These are phyloP conservation scores for Thelonectria blattea DNA, from an alignment of 2,329 filamentous ascomycete genomes.

Conservation along the genomic window DNA sequence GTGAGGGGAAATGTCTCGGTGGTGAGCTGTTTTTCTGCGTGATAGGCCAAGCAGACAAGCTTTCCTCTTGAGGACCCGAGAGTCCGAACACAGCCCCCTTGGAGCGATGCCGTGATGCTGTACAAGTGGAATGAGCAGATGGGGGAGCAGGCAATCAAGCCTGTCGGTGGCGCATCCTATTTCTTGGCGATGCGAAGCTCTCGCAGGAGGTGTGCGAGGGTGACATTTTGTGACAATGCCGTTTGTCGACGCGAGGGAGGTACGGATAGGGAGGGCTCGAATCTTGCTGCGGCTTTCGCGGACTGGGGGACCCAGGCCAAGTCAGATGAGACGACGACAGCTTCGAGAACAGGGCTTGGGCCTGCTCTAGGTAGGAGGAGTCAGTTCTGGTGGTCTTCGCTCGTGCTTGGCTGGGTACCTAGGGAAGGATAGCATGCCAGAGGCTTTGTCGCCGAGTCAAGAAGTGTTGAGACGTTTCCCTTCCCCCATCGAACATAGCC, in stretches of 20 bases:
- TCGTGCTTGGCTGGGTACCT: background rate
- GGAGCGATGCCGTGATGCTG: background rate
- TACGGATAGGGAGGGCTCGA: too few relatives aligned
- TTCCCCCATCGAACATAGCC: constrained; percentile 1
- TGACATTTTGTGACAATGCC: too few relatives aligned
- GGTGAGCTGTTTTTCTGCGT: background rate
- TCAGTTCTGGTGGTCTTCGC: background rate
- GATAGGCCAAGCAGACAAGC: background rate
- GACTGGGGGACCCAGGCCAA: too few relatives aligned
- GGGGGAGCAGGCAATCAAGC: background rate
- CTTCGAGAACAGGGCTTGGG: background rate
- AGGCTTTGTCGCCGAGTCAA: background rate
- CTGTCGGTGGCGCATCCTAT: background rate
- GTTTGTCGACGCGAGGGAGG: too few relatives aligned
- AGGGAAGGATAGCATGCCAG: background rate
- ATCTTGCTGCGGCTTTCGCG: too few relatives aligned
- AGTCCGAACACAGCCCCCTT: background rate
- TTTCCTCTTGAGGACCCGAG: background rate
- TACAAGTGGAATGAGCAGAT: background rate
- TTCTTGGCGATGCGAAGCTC: background rate
- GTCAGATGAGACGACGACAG: background rate
- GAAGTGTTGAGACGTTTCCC: background rate
- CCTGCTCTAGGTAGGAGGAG: background rate
- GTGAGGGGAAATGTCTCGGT: background rate
- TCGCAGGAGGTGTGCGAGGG: background rate